These are phyloP conservation scores for Penicillium bovifimosum DNA, from an alignment of 495 filamentous ascomycete genomes.

Conservation along the genomic window DNA sequence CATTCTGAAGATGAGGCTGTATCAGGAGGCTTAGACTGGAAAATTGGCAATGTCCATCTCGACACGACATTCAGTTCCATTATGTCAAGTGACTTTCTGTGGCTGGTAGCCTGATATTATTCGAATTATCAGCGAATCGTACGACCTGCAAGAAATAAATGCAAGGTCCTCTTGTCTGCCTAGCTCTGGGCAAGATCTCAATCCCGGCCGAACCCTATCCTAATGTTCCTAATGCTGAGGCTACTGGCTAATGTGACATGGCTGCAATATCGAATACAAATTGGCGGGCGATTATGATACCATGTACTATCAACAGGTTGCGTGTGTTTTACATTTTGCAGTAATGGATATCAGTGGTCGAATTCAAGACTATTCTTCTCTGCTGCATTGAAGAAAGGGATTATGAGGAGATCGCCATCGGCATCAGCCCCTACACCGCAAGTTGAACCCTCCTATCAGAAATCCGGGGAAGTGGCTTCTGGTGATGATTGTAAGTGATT, in stretches of 20 bases:
- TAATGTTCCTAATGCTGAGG: too few relatives aligned
- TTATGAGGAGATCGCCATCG: background rate
- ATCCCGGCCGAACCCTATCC: background rate
- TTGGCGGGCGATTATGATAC: background rate
- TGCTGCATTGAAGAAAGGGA: background rate
- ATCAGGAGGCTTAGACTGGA: background rate
- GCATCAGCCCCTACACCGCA: constrained; percentile 1
- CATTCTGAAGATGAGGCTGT: background rate
- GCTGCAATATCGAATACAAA: too few relatives aligned
- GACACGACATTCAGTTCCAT: too few relatives aligned
- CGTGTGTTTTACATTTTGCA: background rate
- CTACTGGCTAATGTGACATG: too few relatives aligned
- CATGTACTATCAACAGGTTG: background rate
- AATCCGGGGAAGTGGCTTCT: background rate
- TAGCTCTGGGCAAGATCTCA: background rate
- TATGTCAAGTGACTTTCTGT: too few relatives aligned
- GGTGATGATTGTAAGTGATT: background rate
- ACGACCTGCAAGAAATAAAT: too few relatives aligned
- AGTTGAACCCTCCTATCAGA: background rate
- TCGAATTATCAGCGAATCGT: too few relatives aligned
- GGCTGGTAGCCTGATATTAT: too few relatives aligned
- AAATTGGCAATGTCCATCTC: too few relatives aligned
- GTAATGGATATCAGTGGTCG: background rate
- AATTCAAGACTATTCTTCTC: background rate
- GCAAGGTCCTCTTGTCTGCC: background rate